Base-by-base conservation (phyloP, 2,329 filamentous ascomycete genomes). In the Aspergillus sp. region DNA sequence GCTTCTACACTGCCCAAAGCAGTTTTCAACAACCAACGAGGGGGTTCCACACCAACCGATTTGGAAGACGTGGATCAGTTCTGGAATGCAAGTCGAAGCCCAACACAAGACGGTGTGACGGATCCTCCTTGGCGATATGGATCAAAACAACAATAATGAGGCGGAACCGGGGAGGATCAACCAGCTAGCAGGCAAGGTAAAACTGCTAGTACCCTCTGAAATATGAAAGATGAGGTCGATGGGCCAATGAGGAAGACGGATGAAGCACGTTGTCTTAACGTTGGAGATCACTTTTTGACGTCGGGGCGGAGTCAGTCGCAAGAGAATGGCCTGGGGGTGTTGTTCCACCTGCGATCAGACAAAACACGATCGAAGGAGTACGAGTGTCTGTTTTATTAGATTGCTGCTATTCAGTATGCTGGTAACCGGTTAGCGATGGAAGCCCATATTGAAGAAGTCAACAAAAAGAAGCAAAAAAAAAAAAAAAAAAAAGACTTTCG, bases 21-120 rank as follows among this genome's bases (percentile, higher is more conserved):
- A 19, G 19, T 19, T 4, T 19, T 19, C 8, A 37, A 27, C 13
- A 9, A 9, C 8, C 11, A 27, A 27, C 12, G 9, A 27, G 35
- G 13, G 11, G 35, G 13, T 11, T 10, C 11, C 26, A 19, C 30
- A 11, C 46, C 42, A 42, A 37, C 33, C 44, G 47, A 37, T 42
- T 35, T 48, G 45, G 41, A 45, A 32, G 45, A 42, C 36, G 46
- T 41, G 39, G 46, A 46, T 51, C 44, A 29, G 36, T 54, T 57
- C 53, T 57, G 47, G 54, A 56, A 57, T 48, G 42, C 42, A 44
- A 47, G 43, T 51, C 40, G 44, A 48, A 50, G 29, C 10, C 33
- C 41, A 45, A 45, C 52, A 53, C 48, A 53, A 48, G 55, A 51
- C 40, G 37, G 39, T 44, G 51, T 13, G 34, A 37, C 33, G 45